Base-by-base conservation (phyloP, 1,284 basidiomycete species). In the Moesziomyces aphidis region DNA sequence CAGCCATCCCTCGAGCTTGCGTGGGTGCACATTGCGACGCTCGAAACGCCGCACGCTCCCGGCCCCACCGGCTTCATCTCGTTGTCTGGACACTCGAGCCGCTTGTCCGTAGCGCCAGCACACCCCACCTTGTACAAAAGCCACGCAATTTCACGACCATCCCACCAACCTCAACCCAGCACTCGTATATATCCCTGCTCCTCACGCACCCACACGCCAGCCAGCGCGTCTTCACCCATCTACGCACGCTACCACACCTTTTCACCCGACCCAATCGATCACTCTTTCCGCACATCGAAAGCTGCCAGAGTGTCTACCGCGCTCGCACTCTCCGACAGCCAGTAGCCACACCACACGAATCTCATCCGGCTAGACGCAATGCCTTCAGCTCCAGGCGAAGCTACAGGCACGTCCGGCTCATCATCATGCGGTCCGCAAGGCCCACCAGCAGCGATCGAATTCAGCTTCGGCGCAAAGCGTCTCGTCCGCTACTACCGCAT, bases 401-500 rank as follows among this genome's bases (percentile, higher is more conserved):
- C 47, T 5, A 51, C 54, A 19, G 17, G 39, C 13, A 50, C 46
- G 55, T 24, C 49, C 5, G 50, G 28, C 44, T 31, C 59, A 10
- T 60, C 57, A 0, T 39, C 57, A 45, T 48, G 28, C 11, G 45
- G 43, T 42, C 51, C 45, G n/a, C 46, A 45, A 15, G 71, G 71
- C 13, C 72, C 72, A 11, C 72, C 72, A 17, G 39, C 59, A 19
- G 53, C 44, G 5, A 58, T 74, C 43, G 66, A 74, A 19, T 66
- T 74, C 31, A 36, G 42, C 0, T 15, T 69, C 4, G 52, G 57
- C 4, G 58, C 58, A 17, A 56, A 57, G 26, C 58, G 62, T 48
- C 52, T 65, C 24, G 66, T 64, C 23, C 67, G 73, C 26, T 75
- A 75, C 64, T 55, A 52, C 44, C 68, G 63, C 22, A 55, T 59